These are phyloP conservation scores for Solidago caesia DNA, from an alignment of 129 eudicot species.

Conservation along the genomic window DNA sequence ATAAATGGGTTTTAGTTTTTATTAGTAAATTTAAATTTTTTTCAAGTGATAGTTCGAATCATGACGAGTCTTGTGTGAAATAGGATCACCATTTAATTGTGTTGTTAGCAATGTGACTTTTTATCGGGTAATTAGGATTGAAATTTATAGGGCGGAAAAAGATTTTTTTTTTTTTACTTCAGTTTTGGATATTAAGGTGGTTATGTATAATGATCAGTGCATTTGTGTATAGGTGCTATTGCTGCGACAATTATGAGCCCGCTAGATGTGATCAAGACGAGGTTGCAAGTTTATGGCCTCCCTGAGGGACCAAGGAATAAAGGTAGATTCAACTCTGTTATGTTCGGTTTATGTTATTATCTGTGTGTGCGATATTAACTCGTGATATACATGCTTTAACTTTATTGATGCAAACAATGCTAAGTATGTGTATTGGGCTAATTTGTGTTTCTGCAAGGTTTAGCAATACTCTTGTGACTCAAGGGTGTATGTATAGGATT, in stretches of 20 bases:
- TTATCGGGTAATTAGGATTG: background rate
- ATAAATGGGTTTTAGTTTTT: background rate
- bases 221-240: constrained; percentile 58
- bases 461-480: background rate
- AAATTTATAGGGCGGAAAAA: background rate
- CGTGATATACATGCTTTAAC: background rate
- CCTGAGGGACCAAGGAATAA: constrained; percentile 46
- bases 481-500: background rate
- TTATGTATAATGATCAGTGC: background rate
- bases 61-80: background rate
- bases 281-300: constrained; percentile 80
- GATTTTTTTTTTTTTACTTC: background rate
- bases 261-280: constrained; percentile 84
- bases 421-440: background rate
- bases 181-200: background rate
- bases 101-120: background rate
- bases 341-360: background rate
- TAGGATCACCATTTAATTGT: constrained; percentile 9
- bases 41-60: background rate
- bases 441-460: background rate
- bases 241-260: constrained; percentile 84
- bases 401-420: background rate
- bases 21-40: background rate
- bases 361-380: background rate
- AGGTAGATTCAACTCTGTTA: constrained; percentile 35